These are phyloP conservation scores for Corylus americana DNA, from an alignment of 306 rosid genomes.

Conservation along the genomic window DNA sequence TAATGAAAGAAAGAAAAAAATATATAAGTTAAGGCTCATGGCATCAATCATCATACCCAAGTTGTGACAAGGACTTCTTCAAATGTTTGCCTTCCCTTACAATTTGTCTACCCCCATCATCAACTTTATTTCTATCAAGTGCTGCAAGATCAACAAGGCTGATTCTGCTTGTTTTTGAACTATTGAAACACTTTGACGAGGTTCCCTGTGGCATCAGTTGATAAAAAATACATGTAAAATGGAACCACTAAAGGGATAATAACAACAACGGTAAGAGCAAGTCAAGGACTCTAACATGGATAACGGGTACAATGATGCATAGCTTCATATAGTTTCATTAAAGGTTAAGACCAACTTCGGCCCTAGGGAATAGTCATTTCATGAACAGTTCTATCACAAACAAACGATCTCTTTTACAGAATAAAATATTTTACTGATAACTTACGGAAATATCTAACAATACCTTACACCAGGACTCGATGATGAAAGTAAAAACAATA, in stretches of 20 bases:
- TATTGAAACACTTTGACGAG: slow-evolving; percentile 75
- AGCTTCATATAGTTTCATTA: background rate
- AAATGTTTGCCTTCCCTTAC: slow-evolving; percentile 63
- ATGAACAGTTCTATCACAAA: background rate
- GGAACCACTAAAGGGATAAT: background rate
- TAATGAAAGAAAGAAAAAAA: background rate
- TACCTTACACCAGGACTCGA: slow-evolving; percentile 98
- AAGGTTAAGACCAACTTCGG: background rate
- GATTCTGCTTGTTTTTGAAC: slow-evolving; percentile 94
- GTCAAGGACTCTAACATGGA: background rate
- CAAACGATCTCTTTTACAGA: background rate
- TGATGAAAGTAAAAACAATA: slow-evolving; percentile 73
- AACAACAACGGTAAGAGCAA: slow-evolving; percentile 7
- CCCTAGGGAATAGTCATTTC: background rate
- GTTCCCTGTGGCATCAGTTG: slow-evolving; percentile 52
- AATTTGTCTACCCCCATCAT: slow-evolving; percentile 56
- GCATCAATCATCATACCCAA: slow-evolving; percentile 68
- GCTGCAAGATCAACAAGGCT: slow-evolving; percentile 95
- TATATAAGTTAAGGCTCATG: slow-evolving; percentile 1
- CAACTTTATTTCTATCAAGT: slow-evolving; percentile 63
- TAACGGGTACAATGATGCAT: background rate
- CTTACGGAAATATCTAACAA: slow-evolving; percentile 3
- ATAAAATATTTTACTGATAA: background rate
- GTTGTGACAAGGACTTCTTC: slow-evolving; percentile 83
- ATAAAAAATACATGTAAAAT: slow-evolving; percentile 20